Percentiles rank a stretch among this genome's conserved stretches.
phyloP scores from a whole-genome alignment of 2,329 filamentous ascomycete genomes.

The Trichophyton rubrum region DNA sequence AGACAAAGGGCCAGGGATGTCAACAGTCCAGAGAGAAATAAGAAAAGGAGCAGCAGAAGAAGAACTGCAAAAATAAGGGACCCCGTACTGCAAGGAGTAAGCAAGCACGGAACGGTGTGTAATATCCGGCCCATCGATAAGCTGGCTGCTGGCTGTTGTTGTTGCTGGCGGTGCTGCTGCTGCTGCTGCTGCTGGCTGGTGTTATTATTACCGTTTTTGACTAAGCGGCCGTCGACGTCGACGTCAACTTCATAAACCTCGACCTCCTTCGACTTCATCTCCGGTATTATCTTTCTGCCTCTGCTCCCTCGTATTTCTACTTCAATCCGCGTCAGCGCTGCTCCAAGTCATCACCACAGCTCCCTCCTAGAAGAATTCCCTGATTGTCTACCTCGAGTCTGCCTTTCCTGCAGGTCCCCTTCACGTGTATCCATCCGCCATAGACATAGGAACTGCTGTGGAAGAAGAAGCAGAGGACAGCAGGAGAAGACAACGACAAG shows the following conservation, averaged over 20 bases:
- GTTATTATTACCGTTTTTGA: neutral
- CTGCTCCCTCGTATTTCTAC: neutral
- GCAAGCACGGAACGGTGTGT: conserved; percentile 1
- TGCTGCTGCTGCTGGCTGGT: no score
- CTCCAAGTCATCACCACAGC: neutral
- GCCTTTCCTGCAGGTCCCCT: neutral
- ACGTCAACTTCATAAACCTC: neutral
- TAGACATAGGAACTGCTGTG: neutral
- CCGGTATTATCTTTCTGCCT: neutral
- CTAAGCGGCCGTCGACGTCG: no score
- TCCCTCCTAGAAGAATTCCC: no score
- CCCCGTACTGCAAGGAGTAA: neutral
- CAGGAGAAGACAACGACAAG: neutral
- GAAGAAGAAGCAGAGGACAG: neutral
- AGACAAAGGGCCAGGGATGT: neutral
- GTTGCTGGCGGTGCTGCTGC: neutral
- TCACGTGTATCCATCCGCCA: neutral
- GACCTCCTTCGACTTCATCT: neutral
- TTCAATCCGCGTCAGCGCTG: neutral
- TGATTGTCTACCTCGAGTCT: neutral
- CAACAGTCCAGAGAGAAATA: neutral
- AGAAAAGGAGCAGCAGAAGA: no score
- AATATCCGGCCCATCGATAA: conserved; percentile 1
- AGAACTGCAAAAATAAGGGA: no score
- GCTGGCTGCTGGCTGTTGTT: no score